phyloP scores from a whole-genome alignment of 1,284 basidiomycete species.

The Coniferiporia weirii region DNA sequence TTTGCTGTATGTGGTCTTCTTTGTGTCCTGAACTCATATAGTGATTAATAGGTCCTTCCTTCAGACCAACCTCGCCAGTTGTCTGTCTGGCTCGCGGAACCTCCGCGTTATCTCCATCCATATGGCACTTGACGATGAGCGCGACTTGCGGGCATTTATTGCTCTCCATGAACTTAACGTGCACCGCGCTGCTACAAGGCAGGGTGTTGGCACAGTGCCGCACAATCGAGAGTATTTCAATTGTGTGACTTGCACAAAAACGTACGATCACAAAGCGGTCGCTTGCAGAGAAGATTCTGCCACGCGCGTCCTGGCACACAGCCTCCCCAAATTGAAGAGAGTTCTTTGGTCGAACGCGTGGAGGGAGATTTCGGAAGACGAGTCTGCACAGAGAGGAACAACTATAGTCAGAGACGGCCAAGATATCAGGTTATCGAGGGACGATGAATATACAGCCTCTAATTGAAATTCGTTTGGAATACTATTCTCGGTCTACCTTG shows the following conservation, averaged over 20 bases:
- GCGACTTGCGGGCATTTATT: too few relatives aligned
- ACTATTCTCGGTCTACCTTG: too few relatives aligned
- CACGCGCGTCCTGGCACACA: background rate
- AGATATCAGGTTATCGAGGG: background rate
- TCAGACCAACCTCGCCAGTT: background rate
- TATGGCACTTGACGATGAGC: background rate
- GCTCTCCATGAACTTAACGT: too few relatives aligned
- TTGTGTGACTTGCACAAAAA: too few relatives aligned
- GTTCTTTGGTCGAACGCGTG: background rate
- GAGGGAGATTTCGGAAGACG: background rate
- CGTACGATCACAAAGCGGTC: too few relatives aligned
- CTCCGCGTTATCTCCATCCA: background rate
- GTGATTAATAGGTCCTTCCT: background rate
- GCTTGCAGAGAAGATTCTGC: too few relatives aligned
- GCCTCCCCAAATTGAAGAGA: background rate
- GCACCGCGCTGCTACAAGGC: too few relatives aligned
- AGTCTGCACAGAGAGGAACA: background rate
- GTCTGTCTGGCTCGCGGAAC: background rate
- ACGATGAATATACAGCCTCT: background rate
- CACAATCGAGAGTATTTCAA: too few relatives aligned
- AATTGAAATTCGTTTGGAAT: too few relatives aligned
- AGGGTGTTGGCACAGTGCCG: too few relatives aligned
- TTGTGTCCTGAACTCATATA: background rate
- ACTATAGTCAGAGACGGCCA: background rate
- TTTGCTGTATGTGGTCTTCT: background rate